Percentiles rank a stretch among this genome's conserved stretches.
phyloP scores from a whole-genome alignment of 257 asterid species.

The Scutellaria barbata region DNA sequence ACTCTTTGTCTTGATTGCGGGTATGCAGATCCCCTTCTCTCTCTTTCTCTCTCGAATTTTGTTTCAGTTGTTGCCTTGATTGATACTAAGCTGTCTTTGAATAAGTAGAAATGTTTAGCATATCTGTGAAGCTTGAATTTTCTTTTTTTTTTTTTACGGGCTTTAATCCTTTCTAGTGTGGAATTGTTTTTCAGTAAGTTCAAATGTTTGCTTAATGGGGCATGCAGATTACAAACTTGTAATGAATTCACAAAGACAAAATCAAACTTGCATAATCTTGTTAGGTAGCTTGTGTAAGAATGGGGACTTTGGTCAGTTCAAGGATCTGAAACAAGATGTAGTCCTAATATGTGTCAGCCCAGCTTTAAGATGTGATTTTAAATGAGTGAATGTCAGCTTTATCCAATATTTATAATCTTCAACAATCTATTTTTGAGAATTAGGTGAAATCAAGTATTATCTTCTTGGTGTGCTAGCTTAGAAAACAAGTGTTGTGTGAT shows the following conservation, averaged over 20 bases:
- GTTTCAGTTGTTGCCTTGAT: neutral
- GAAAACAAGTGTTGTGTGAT: neutral
- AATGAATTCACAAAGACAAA: neutral
- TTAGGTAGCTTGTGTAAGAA: neutral
- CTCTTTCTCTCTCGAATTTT: constrained; percentile 10
- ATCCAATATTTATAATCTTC: neutral
- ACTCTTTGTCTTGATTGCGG: constrained; percentile 79
- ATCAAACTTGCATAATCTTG: neutral
- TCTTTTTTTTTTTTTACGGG: neutral
- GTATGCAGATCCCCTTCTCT: constrained; percentile 41
- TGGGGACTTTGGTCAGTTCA: neutral
- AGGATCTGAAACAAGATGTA: constrained; percentile 3
- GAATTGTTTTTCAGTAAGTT: constrained; percentile 7
- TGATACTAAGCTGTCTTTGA: constrained; percentile 18
- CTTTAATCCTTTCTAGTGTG: neutral
- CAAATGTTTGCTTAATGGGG: neutral
- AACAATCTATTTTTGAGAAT: constrained; percentile 7
- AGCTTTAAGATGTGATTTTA: neutral
- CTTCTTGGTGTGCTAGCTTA: constrained; percentile 15
- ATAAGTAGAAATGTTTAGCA: constrained; percentile 15
- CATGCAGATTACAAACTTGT: neutral
- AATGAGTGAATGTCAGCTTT: too few relatives aligned
- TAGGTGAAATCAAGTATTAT: neutral
- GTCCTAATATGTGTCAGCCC: neutral
- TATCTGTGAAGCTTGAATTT: neutral